A percentile compares a stretch with the other conserved stretches of the same genome.
Evolutionary conservation across 208 protist genomes (phyloP).

Genomic region (Acanthamoeba culbertsoni): DNA sequence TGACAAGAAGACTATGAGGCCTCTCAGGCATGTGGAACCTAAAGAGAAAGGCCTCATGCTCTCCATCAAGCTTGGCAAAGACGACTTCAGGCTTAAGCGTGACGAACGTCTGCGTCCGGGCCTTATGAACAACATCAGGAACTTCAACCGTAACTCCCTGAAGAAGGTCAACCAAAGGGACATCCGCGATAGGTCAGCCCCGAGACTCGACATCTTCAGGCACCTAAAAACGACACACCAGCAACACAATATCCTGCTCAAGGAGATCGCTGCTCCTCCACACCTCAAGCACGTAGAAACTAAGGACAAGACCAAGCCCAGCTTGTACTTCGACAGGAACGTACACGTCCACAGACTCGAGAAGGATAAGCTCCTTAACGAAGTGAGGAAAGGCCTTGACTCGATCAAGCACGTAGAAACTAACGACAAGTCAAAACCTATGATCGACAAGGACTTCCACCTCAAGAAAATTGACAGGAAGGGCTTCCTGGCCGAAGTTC

Average conservation of each 20-base stretch:
- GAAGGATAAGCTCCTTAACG: not conserved
- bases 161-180: not conserved
- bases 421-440: not conserved
- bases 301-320: conserved; percentile 8
- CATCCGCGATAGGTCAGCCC: not conserved
- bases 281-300: not conserved
- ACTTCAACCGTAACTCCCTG: not conserved
- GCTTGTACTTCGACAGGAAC: not conserved
- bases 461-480: not conserved
- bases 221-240: not conserved
- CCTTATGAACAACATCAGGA: not conserved
- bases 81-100: not conserved
- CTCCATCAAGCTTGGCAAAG: not conserved
- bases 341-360: not conserved
- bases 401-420: not conserved
- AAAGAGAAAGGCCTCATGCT: not conserved
- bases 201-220: not conserved
- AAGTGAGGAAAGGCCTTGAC: not conserved
- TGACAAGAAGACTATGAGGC: not conserved
- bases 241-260: not conserved
- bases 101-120: not conserved
- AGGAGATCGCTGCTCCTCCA: not conserved
- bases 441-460: not conserved
- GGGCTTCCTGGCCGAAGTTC: not conserved
- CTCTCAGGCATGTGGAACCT: not conserved